Evolutionary conservation across 352 stramenopile species (phyloP).

Genomic region (Elongisporangium anandrum): DNA sequence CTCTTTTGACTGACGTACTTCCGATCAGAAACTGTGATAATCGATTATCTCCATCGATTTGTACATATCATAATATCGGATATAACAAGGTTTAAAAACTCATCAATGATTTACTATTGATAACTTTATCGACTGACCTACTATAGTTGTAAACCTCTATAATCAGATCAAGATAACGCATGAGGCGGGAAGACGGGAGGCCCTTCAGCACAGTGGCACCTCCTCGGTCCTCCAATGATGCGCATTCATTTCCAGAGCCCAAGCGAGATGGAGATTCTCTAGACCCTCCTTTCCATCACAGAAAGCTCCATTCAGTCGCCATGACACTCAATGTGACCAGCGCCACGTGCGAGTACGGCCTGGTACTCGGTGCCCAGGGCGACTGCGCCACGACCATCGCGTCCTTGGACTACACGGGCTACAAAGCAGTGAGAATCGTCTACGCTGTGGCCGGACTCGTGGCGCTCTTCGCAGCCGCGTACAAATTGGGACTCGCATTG

Average conservation of each 20-base stretch:
- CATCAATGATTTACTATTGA: too few relatives aligned
- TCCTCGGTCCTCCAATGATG: too few relatives aligned
- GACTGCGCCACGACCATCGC: constrained; percentile 23
- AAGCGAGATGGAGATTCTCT: background rate
- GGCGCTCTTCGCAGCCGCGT: constrained; percentile 17
- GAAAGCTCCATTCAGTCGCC: background rate
- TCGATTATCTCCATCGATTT: too few relatives aligned
- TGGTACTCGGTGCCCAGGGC: constrained; percentile 19
- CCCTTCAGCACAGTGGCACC: background rate
- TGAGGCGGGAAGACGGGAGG: too few relatives aligned
- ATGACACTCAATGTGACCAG: constrained; percentile 24
- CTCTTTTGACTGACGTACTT: too few relatives aligned
- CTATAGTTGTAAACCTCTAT: too few relatives aligned
- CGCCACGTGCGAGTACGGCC: constrained; percentile 41
- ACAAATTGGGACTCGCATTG: constrained; percentile 20
- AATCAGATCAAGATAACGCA: too few relatives aligned
- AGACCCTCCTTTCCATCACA: background rate
- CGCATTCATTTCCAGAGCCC: too few relatives aligned
- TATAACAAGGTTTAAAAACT: too few relatives aligned
- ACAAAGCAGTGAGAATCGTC: constrained; percentile 20
- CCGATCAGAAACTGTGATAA: too few relatives aligned
- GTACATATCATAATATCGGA: too few relatives aligned
- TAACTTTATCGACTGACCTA: too few relatives aligned
- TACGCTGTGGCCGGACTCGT: constrained; percentile 21
- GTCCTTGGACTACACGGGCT: constrained; percentile 19